A percentile compares a stretch with the other conserved stretches of the same genome.
Conservation (phyloP, 2,329 filamentous ascomycete genomes). For the Zasmidium angulare region DNA sequence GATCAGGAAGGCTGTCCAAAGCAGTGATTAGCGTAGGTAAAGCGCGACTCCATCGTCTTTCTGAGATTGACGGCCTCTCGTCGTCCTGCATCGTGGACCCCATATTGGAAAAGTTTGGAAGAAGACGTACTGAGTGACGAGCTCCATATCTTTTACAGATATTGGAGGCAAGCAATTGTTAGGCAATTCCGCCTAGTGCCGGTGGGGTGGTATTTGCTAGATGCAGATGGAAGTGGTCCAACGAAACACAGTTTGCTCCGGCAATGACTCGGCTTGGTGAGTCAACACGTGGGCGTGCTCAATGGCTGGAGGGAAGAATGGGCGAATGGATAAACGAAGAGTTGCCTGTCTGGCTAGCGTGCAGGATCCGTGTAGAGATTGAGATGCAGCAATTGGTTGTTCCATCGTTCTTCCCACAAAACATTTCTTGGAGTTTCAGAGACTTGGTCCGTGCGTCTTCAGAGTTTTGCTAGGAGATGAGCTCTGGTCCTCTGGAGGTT, state of each 20-base stretch:
- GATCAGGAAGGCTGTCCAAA: constrained; percentile 74
- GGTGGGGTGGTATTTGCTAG: background rate
- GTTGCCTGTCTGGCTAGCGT: background rate
- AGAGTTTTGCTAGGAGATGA: background rate
- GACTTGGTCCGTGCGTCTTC: background rate
- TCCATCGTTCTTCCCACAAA: background rate
- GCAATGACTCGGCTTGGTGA: background rate
- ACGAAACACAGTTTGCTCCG: background rate
- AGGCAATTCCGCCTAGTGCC: background rate
- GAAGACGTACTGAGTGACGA: constrained; percentile 36
- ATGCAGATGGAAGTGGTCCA: background rate
- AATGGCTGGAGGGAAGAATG: background rate
- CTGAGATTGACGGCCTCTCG: background rate
- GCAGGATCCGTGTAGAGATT: background rate
- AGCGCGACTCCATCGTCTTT: constrained; percentile 28
- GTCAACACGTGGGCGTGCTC: background rate
- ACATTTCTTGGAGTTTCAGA: background rate
- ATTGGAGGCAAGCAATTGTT: background rate
- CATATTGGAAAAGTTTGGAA: background rate
- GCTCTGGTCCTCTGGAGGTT: background rate
- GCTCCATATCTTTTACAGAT: constrained; percentile 30
- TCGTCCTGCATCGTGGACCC: background rate
- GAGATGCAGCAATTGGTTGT: background rate
- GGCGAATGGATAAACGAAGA: background rate
- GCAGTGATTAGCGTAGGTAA: constrained; percentile 39